A percentile compares a stretch with the other conserved stretches of the same genome.
Evolutionary conservation across 2,329 filamentous ascomycete species (phyloP).

Genomic region (Metarhizium brunneum): DNA sequence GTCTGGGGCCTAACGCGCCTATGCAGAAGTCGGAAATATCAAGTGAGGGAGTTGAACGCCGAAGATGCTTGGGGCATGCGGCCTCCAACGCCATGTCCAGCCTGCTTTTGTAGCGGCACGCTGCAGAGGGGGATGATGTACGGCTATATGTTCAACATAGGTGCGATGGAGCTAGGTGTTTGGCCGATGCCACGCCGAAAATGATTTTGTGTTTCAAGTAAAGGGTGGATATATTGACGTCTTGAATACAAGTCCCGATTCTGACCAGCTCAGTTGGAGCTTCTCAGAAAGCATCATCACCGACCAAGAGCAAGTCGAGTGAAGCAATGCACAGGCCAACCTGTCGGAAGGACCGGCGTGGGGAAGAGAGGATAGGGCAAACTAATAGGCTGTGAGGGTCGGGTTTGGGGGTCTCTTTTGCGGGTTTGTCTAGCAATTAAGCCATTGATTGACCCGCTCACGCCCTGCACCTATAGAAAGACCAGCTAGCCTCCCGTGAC

Average conservation of each 20-base stretch:
- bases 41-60: background rate
- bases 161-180: background rate
- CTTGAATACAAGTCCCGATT: background rate
- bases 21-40: background rate
- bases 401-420: background rate
- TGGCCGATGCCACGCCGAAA: background rate
- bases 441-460: background rate
- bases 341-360: background rate
- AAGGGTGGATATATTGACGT: background rate
- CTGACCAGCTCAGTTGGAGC: background rate
- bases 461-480: background rate
- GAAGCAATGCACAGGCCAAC: background rate
- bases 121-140: background rate
- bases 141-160: background rate
- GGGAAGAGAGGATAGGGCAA: background rate
- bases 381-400: background rate
- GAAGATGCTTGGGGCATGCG: background rate
- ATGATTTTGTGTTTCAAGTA: background rate
- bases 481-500: background rate
- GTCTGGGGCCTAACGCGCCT: constrained; percentile 20
- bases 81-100: background rate
- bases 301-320: background rate
- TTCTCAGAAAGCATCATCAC: background rate
- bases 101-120: background rate
- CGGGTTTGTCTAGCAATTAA: background rate